Evolutionary conservation across 208 protist genomes (phyloP), one percentile per base, ranked within the genome.

Genomic region (Leishmania aethiopica): DNA sequence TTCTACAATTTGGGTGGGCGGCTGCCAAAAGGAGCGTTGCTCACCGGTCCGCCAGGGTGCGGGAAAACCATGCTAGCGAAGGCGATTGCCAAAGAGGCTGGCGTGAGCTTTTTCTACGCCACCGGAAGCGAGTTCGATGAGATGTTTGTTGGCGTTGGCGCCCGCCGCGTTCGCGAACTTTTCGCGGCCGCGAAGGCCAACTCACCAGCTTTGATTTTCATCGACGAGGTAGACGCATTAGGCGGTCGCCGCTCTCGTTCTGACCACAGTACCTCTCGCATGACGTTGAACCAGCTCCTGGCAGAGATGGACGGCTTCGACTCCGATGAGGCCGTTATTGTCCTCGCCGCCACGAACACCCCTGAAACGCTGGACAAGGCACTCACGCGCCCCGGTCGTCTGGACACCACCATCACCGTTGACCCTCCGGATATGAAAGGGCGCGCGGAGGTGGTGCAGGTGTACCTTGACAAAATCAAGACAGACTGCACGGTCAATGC

Each of bases 151-250:
- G 99, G 99, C 74, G 98, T 99, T 19, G 99, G 99, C 17, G 93
- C 98, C 19, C 91, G 92, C 40, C 93, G 98, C 51, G 94, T 99
- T 15, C 92, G 98, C 53, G 96, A 99, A 66, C 89, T 99, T 35
- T 99, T 99, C 85, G 93, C 90, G 0, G 92, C 94, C 25, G 99
- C 99, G 25, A 99, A 99, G 89, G 87, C 92, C n/a, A 79, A 95
- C 62, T 78, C 95, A 28, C 98, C 99, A 49, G 97, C 98, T 69
- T 96, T 99, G 75, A 99, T 99, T 67, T 99, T 99, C 85, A 99
- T 99, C 66, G 99, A 99, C 92, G 99, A 99, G 88, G 98, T 99
- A 78, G 99, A 99, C 86, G 97, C 98, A 0, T 88, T 99, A 15
- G 99, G 98, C 22, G 92, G 91, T 32, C 93, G 89, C 62, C 91